These are phyloP conservation scores for Aspergillus tubingensis DNA, from an alignment of 2,329 filamentous ascomycete genomes.

Conservation along the genomic window DNA sequence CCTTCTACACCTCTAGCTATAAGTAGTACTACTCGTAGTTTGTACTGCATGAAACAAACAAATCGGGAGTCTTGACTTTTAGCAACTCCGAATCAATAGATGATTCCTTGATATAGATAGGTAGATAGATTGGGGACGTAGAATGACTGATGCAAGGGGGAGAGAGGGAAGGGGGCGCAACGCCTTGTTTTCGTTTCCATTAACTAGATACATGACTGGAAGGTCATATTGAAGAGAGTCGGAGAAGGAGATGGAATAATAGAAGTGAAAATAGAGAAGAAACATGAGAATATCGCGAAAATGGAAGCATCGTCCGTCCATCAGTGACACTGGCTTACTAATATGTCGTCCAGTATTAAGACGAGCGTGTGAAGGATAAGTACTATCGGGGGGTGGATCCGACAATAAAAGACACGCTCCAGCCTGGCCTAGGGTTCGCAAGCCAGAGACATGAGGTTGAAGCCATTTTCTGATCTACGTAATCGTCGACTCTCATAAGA, in stretches of 20 bases:
- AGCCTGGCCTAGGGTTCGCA: not conserved
- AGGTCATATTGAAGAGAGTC: conserved; percentile 22
- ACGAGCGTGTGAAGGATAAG: not conserved
- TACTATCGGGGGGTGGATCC: not conserved
- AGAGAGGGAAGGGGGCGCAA: not conserved
- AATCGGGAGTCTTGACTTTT: no score
- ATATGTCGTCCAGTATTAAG: conserved; percentile 6
- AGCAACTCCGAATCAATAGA: no score
- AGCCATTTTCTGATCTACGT: conserved; percentile 1
- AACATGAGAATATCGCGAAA: conserved; percentile 2
- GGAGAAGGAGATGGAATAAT: conserved; percentile 23
- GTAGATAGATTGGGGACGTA: not conserved
- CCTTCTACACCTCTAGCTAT: no score
- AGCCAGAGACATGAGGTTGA: not conserved
- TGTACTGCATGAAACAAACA: no score
- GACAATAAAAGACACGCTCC: not conserved
- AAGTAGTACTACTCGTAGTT: no score
- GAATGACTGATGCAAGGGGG: not conserved
- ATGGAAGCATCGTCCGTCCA: conserved; percentile 20
- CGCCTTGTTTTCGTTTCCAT: conserved; percentile 29
- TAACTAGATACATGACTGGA: conserved; percentile 32
- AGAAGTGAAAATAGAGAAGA: not conserved
- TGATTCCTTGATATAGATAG: no score
- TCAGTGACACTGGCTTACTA: conserved; percentile 11
- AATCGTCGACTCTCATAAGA: conserved; percentile 1